Base-by-base conservation (phyloP, 768 basidiomycete species). In the Boletus edulis region DNA sequence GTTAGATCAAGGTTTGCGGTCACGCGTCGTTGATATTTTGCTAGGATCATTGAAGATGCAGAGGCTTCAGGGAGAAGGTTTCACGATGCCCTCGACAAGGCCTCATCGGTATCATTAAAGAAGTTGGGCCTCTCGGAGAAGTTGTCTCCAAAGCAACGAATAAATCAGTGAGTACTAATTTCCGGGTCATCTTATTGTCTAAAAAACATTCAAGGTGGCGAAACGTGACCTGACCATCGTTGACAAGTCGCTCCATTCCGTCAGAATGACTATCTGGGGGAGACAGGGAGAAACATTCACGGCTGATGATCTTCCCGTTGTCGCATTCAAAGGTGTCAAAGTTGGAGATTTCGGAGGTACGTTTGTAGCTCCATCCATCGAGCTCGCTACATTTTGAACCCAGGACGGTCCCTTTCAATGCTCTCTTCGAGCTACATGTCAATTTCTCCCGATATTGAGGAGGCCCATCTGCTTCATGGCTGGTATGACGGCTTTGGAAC, bases 241-340 rank as follows among this genome's bases (percentile, higher is more conserved):
- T 13, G 96, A 99, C 68, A 82, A 81, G 56, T 87, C 92, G 8
- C 81, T 81, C 35, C 91, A 76, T 64, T 82, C 86, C 15, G 86
- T 92, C 39, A 83, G 92, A 34, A 68, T 98, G 60, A 99, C 96
- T 4, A 76, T 98, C 32, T 99, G 96, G 97, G 97, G 96, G 22
- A 93, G 89, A 69, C 89, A 92, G 69, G 96, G 96, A 0, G 93
- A 98, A 68, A 80, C 81, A 39, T 98, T 84, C 68, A 69, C 72
- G n/a, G 73, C 78, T 6, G 75, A 79, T 12, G 77, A 78, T 46
- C 67, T 79, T 47, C 84, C 91, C 10, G 85, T 98, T 31, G 80
- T 95, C 59, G 96, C 96, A 5, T 91, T 95, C 81, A 97, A 95
- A 73, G 89, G 91, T 22, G 91, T 93, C 59, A 92, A 88, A 69